Base-by-base conservation (phyloP, 2,329 filamentous ascomycete species). In the Pestalotiopsis sp. region DNA sequence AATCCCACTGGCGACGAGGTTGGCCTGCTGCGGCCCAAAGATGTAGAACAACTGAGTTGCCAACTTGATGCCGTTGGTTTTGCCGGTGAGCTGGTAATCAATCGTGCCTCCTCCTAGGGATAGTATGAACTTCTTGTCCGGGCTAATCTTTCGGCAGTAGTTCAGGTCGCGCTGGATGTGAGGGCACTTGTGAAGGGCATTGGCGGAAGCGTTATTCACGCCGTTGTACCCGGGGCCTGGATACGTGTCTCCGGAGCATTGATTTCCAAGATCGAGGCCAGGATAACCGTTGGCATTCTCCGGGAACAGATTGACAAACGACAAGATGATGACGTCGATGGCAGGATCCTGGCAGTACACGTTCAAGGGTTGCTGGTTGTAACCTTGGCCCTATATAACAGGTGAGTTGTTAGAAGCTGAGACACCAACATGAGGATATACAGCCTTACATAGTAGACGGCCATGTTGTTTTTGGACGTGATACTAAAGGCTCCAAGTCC, bases 61-160 rank as follows among this genome's bases (percentile, higher is more conserved):
- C 56, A 82, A 78, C 63, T 77, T 73, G 4, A 77, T 78, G 7
- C 82, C 82, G 61, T 81, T 80, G 2, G 74, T 69, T 3, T 72
- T 72, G 39, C 80, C 81, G 1, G 76, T 79, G 25, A 83, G 76
- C 68, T 83, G 78, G 70, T 72, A 63, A 67, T 71, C 0, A 68
- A 71, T 82, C 82, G 76, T 81, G 75, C 69, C 74, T 75, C 90
- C 90, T 59, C 90, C 90, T 58, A 92, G 84, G 13, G 90, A 91
- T 27, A 92, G 82, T 56, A 92, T 78, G 67, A 92, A 85, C 71
- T 89, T 91, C 79, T 90, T 91, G 67, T 85, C 85, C 68, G 85
- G 78, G 71, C 64, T 78, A 4, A 77, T 7, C 20, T 64, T 71
- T 75, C 91, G 88, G 77, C 90, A 92, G 31, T 81, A 74, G 57